Base-by-base conservation (phyloP, 2,329 filamentous ascomycete genomes). In the Colletotrichum musicola region DNA sequence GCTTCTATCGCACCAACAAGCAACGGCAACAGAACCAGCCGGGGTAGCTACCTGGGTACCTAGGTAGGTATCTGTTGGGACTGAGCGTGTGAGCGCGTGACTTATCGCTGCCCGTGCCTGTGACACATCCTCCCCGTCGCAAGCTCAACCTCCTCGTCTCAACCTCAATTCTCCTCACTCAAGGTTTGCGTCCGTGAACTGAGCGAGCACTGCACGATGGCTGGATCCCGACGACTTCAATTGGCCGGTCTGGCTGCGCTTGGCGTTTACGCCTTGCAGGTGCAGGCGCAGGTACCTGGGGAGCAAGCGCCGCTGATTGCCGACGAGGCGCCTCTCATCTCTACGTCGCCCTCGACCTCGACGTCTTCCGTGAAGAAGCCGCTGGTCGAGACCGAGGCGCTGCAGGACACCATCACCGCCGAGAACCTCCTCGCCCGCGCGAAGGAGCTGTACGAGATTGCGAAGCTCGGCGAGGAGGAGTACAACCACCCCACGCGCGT, bases 401-500 rank as follows among this genome's bases (percentile, higher is more conserved):
- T 92, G 2, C 88, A 92, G 77, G 80, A 79, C 16, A 81, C 81
- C 68, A 90, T 93, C 78, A 82, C 80, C 18, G 77, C 80, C 47
- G 80, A 86, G 18, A 87, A 85, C 25, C 85, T 93, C 6, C 78
- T 90, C 49, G 77, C 81, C 5, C 87, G 90, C 20, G 88, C 91
- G 4, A 81, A 90, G 73, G 77, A 87, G 47, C 85, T 93, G 9
- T 92, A 86, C 73, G 80, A 86, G 59, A 86, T 92, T 63, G 90
- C 91, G 0, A 82, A 90, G 76, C 81, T 85, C 60, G 84, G 85
- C 12, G 80, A 86, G 69, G 81, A 84, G 1, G 88, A 92, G 71
- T 92, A 89, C 74, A 86, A 87, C 69, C 90, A 90, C 73, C 91
- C 91, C 1, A 93, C 91, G 1, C 85, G 91, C 61, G 90, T 93